A percentile compares a stretch with the other conserved stretches of the same genome.
Evolutionary conservation across 768 basidiomycete genomes (phyloP).

Genomic region (Kwoniella dejecticola): DNA sequence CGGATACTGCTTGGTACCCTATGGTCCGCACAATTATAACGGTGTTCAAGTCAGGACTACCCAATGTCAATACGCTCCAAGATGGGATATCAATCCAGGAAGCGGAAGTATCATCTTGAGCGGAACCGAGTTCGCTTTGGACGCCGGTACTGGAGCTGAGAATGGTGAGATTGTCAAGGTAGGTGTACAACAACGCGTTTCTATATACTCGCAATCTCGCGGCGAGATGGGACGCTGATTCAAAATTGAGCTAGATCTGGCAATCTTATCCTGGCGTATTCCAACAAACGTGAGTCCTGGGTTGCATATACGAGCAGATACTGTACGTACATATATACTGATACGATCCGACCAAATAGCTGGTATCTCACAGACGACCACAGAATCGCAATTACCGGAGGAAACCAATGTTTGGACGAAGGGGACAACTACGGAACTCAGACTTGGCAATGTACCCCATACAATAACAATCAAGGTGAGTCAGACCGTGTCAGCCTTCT

Average conservation of each 20-base stretch:
- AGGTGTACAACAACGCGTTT: too few species aligned
- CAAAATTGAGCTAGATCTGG: background rate
- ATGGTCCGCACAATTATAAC: background rate
- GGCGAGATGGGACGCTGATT: too few species aligned
- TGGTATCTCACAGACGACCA: slow-evolving; percentile 48
- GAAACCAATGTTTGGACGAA: slow-evolving; percentile 50
- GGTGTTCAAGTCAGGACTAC: slow-evolving; percentile 3
- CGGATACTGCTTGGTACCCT: too few species aligned
- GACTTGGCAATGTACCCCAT: slow-evolving; percentile 51
- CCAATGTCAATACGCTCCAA: background rate
- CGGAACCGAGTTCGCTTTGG: slow-evolving; percentile 16
- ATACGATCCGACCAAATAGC: background rate
- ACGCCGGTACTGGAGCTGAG: slow-evolving; percentile 5
- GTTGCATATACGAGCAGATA: too few species aligned
- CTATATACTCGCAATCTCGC: too few species aligned
- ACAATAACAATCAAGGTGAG: slow-evolving; percentile 52
- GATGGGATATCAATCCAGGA: slow-evolving; percentile 7
- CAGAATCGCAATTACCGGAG: slow-evolving; percentile 52
- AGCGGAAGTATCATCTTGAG: slow-evolving; percentile 8
- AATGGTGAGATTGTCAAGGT: slow-evolving; percentile 22
- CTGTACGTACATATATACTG: too few species aligned
- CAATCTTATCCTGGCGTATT: slow-evolving; percentile 11
- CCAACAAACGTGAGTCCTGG: background rate
- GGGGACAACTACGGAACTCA: slow-evolving; percentile 40
- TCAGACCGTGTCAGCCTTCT: too few species aligned